Evolutionary conservation across 768 basidiomycete species (phyloP), one percentile per base, ranked within the genome.

Genomic region (Boletus fagicola): DNA sequence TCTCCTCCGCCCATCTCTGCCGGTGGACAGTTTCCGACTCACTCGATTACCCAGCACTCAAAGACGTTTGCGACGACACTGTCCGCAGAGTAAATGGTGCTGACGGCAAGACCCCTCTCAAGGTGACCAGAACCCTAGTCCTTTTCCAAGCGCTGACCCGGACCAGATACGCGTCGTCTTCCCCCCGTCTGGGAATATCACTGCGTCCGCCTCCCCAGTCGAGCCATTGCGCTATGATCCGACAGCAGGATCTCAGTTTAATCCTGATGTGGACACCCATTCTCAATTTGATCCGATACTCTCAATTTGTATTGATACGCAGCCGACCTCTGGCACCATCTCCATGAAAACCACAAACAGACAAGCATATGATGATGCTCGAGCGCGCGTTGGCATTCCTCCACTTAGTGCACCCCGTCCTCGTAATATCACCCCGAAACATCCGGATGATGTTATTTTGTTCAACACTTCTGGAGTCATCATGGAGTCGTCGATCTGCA

Each of bases 311-410:
- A 60, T 90, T 45, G 90, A 92, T 70, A 75, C 73, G 2, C 66
- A 76, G 56, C 71, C 82, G 13, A 86, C 85, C 1, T 68, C 77
- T 4, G 72, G 80, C 0, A 83, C 85, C 16, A 54, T 80, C 24
- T 63, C 70, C 22, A 85, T 88, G 47, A 93, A 93, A 71, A 92
- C 91, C 0, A 91, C 89, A 2, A 56, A 75, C 39, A 80, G 90
- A 47, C 57, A 66, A 8, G 68, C 78, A 12, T 93, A 92, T 63
- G 76, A 84, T 28, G 75, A 76, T 36, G 87, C 90, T 2, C 84
- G 90, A n/a, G 62, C 65, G 1, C 81, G 90, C 43, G 80, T 75
- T 46, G 74, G 76, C 52, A 70, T 84, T 18, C 74, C 77, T 22
- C 68, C 76, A 9, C 59, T 63, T n/a, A 62, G 62, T 31, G 53